Conservation (phyloP, 2,329 filamentous ascomycete species). For the Paecilomyces sp. region DNA sequence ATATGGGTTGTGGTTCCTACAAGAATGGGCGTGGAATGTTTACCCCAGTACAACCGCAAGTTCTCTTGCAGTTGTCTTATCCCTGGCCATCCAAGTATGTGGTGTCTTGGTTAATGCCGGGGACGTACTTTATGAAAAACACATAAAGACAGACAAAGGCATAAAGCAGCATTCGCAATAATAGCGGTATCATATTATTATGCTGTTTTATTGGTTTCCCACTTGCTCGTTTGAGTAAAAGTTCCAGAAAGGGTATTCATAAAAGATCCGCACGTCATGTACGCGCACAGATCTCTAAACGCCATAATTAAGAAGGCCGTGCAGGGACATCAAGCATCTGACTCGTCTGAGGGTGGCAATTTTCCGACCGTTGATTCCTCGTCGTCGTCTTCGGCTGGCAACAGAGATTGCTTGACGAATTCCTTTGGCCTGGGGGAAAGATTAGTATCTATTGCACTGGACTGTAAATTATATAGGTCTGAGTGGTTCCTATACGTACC, state of each 20-base stretch:
- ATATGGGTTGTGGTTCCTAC: constrained; percentile 63
- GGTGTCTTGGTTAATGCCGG: constrained; percentile 47
- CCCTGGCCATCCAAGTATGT: constrained; percentile 60
- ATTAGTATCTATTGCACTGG: constrained; percentile 8
- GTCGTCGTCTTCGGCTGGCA: constrained; percentile 65
- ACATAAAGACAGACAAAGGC: not conserved
- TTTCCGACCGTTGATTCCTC: constrained; percentile 75
- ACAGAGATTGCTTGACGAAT: constrained; percentile 61
- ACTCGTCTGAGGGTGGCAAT: constrained; percentile 75
- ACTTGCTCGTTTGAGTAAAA: not conserved
- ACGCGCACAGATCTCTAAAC: not conserved
- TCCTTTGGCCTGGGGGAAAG: constrained; percentile 60
- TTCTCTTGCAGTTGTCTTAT: constrained; percentile 61
- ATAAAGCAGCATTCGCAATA: constrained; percentile 17
- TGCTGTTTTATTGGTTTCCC: not conserved
- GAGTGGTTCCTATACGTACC: constrained; percentile 47
- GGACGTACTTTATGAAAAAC: constrained; percentile 12
- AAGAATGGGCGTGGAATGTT: constrained; percentile 92
- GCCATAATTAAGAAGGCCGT: constrained; percentile 3
- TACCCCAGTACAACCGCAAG: constrained; percentile 71
- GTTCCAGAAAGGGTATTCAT: not conserved
- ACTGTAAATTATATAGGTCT: not conserved
- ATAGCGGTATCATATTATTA: not conserved
- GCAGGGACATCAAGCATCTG: constrained; percentile 51
- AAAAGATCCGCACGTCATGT: not conserved